Base-by-base conservation (phyloP, 352 stramenopile genomes). In the Pythium rhizo-oryzae region DNA sequence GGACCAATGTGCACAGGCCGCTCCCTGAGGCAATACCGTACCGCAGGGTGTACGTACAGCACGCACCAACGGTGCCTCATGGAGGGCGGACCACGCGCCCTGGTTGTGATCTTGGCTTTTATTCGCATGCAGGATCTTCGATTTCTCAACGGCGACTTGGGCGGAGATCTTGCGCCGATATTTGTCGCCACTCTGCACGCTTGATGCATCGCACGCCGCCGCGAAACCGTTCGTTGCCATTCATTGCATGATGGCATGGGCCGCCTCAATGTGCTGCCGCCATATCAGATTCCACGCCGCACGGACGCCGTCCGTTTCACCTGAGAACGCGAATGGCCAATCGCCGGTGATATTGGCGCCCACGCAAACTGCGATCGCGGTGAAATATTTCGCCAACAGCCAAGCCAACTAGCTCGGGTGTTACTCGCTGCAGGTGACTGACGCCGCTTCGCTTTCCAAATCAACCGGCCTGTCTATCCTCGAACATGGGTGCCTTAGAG, bases 271-370 rank as follows among this genome's bases (percentile, higher is more conserved):
- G 2, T 33, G 28, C 28, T 33, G 43, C 19, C 16, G 43, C 43
- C 43, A 50, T 24, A 12, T 50, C 43, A 50, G 43, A 50, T 50
- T 12, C 43, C 43, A 21, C 37, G 37, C 15, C 11, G 11, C 9
- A 21, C 19, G 43, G 1, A 50, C 37, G 37, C 37, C 43, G 43
- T 50, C 19, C 52, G 52, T 59, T 59, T 59, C 52, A 59, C 33
- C 52, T 59, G 52, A 59, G 52, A 59, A 59, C n/a, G 18, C 6
- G 11, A n/a, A 18, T 28, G 37, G 19, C 52, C 52, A 59, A 47
- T 46, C 43, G 9, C 37, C 23, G 37, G 18, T 23, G 24, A 9
- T 2, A 35, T 21, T 39, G 51, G 8, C 9, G 8, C 11, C 37
- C 37, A 43, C 37, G 15, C 37, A 19, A 21, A 56, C 39, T 57